Conservation (phyloP, 2,329 filamentous ascomycete species). For the Chrysosporium queenslandicum region DNA sequence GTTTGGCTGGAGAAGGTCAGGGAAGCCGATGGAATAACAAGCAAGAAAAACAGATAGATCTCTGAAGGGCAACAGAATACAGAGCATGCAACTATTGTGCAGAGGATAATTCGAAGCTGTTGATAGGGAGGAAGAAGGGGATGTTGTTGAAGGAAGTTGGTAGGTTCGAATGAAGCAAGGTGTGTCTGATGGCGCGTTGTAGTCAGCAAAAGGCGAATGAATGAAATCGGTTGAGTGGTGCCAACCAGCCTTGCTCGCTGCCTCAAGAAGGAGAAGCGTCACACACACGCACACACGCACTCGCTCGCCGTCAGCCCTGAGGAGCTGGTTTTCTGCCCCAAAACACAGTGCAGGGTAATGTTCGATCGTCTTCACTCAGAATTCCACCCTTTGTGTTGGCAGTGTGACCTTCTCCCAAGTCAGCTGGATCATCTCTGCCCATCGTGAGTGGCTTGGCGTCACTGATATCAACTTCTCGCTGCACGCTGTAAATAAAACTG, state of each 20-base stretch:
- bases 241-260: constrained; percentile 9
- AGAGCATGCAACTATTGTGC: background rate
- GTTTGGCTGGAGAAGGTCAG: background rate
- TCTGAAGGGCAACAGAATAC: background rate
- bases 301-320: too few relatives aligned
- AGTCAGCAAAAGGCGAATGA: constrained; percentile 9
- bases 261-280: background rate
- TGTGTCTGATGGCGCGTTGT: constrained; percentile 12
- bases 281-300: background rate
- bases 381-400: background rate
- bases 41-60: background rate
- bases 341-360: too few relatives aligned
- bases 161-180: constrained; percentile 4
- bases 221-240: constrained; percentile 10
- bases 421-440: background rate
- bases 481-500: too few relatives aligned
- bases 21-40: constrained; percentile 3
- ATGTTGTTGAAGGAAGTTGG: constrained; percentile 8
- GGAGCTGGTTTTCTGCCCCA: too few relatives aligned
- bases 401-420: background rate
- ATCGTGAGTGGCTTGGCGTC: background rate
- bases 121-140: background rate
- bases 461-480: background rate
- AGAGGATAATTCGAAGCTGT: background rate
- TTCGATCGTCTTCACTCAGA: too few relatives aligned